Evolutionary conservation across 306 rosid species (phyloP).

Genomic region (Luffa aegyptiaca): DNA sequence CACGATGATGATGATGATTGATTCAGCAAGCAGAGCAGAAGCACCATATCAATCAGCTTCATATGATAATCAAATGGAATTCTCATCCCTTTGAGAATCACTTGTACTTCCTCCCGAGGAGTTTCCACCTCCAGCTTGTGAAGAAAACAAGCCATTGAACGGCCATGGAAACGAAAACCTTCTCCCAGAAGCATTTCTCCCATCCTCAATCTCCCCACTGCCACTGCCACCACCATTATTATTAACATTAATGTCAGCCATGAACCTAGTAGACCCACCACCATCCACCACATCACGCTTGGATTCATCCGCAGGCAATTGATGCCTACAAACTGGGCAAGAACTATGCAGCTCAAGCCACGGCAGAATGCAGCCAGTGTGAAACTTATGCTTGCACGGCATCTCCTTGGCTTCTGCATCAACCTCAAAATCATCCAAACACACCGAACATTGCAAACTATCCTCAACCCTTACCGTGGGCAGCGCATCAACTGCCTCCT

Average conservation of each 20-base stretch:
- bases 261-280: constrained; percentile 21
- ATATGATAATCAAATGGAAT: not conserved
- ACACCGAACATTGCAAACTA: constrained; percentile 59
- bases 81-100: constrained; percentile 38
- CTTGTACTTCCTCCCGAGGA: constrained; percentile 27
- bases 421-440: constrained; percentile 64
- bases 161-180: constrained; percentile 76
- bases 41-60: not conserved
- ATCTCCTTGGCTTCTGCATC: constrained; percentile 64
- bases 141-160: constrained; percentile 52
- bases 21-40: not conserved
- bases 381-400: constrained; percentile 83
- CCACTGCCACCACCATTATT: constrained; percentile 18
- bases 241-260: constrained; percentile 8
- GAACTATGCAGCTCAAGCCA: constrained; percentile 86
- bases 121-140: constrained; percentile 27
- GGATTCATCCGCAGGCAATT: constrained; percentile 46
- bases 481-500: constrained; percentile 60
- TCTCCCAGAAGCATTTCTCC: constrained; percentile 37
- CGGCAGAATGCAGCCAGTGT: constrained; percentile 55
- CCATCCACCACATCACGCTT: constrained; percentile 36
- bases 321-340: constrained; percentile 76
- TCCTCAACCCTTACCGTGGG: constrained; percentile 39
- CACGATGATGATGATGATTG: not conserved
- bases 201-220: constrained; percentile 21